Evolutionary conservation across 2,329 filamentous ascomycete species (phyloP), one percentile per base, ranked within the genome.

Genomic region (Colletotrichum theobromicola): DNA sequence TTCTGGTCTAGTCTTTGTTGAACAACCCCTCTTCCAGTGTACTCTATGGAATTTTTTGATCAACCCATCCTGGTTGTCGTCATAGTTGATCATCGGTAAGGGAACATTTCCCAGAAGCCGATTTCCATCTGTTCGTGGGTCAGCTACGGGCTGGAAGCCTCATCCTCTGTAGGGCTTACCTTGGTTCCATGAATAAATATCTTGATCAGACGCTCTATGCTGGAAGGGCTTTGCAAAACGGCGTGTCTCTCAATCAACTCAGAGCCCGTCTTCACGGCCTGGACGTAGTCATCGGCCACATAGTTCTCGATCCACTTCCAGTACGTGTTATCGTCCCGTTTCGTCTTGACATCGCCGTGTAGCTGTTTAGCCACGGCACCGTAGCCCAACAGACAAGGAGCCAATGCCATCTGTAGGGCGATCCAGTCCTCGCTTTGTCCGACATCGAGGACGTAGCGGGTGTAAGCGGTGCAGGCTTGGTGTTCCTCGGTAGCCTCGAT

Each of bases 231-330:
- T 78, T 96, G 94, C 63, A 91, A 85, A n/a, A 89, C 85, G 18
- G 94, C 92, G 80, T 95, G 89, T 77, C 91, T 90, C 83, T 98
- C 96, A 10, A 98, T 88, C 34, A 97, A 84, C 75, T 91, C 94
- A 69, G 89, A 91, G 26, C 94, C 95, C 4, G 91, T 88, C 76
- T 87, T 87, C 68, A 97, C 94, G 7, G 94, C 94, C 76, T 92
- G 88, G 1, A 88, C 85, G 78, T 98, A 98, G 81, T 97, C 94
- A 1, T 94, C 92, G 3, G 93, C 94, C 18, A 94, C 90, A 81
- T 98, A 98, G 80, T 95, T 97, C 81, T 96, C 88, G 77, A 98
- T 95, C 96, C 96, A 98, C 60, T 92, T 90, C 93, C 94, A 97
- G 85, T 98, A 98, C 21, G 85, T 88, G 81, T 96, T 97, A 0